These are phyloP conservation scores for Trichoderma oligosporum DNA, from an alignment of 2,329 filamentous ascomycete genomes.

Conservation along the genomic window DNA sequence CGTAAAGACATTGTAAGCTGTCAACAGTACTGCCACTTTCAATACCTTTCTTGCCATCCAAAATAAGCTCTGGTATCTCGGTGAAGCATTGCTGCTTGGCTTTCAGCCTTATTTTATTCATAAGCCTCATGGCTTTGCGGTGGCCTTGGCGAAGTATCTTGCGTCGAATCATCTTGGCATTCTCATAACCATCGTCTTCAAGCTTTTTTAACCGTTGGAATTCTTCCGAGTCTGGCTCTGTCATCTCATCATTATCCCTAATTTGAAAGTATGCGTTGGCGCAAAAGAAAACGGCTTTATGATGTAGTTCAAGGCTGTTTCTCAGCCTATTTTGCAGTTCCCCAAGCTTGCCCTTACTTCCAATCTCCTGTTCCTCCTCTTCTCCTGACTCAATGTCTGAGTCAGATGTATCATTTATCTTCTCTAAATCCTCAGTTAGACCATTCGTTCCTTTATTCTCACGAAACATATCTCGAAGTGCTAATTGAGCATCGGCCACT, in stretches of 20 bases:
- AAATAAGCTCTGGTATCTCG: conserved; percentile 54
- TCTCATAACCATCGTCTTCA: conserved; percentile 71
- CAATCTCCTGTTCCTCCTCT: conserved; percentile 35
- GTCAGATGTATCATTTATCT: conserved; percentile 11
- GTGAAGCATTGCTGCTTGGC: conserved; percentile 54
- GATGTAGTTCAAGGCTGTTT: conserved; percentile 71
- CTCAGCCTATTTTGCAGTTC: conserved; percentile 63
- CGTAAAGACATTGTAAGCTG: conserved; percentile 61
- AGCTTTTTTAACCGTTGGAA: conserved; percentile 63
- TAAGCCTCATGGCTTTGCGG: conserved; percentile 43
- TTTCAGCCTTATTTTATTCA: conserved; percentile 58
- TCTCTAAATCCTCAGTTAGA: not conserved
- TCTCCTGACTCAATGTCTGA: conserved; percentile 35
- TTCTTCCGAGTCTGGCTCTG: conserved; percentile 61
- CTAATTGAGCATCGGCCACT: conserved; percentile 61
- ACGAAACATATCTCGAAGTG: conserved; percentile 51
- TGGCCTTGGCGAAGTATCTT: conserved; percentile 65
- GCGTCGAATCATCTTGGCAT: conserved; percentile 70
- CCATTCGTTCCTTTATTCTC: conserved; percentile 20
- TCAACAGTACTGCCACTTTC: conserved; percentile 67
- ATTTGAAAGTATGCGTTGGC: conserved; percentile 82
- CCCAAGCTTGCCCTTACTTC: conserved; percentile 44
- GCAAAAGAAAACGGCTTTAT: conserved; percentile 79
- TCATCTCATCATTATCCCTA: conserved; percentile 64
- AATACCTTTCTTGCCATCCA: conserved; percentile 60